These are phyloP conservation scores for Solanum commersonii DNA, from an alignment of 257 asterid species.

Conservation along the genomic window DNA sequence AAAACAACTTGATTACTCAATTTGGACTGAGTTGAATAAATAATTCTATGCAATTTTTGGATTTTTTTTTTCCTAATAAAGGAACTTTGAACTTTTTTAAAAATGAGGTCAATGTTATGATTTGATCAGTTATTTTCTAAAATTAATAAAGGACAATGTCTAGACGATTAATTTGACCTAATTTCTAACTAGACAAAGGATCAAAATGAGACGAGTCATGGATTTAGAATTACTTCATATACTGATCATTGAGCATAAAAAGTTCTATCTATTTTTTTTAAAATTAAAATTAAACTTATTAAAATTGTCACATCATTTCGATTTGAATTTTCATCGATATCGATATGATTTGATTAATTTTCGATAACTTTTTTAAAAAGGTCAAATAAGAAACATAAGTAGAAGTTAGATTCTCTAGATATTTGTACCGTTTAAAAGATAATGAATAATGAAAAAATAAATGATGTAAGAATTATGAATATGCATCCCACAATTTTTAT, in stretches of 20 bases:
- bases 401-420: neutral
- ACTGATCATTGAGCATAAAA: neutral
- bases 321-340: neutral
- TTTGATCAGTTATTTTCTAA: neutral
- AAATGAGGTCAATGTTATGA: neutral
- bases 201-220: neutral
- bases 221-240: neutral
- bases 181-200: neutral
- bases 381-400: neutral
- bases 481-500: neutral
- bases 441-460: neutral
- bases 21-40: neutral
- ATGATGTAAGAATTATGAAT: neutral
- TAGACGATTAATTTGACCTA: neutral
- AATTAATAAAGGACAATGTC: neutral
- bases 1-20: neutral
- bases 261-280: rapidly evolving
- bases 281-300: neutral
- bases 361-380: neutral
- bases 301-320: neutral
- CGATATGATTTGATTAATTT: neutral
- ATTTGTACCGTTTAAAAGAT: neutral
- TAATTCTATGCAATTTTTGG: neutral
- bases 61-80: neutral
- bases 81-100: neutral